phyloP scores from a whole-genome alignment of 345 rosid genomes.

The Kernera saxatilis region DNA sequence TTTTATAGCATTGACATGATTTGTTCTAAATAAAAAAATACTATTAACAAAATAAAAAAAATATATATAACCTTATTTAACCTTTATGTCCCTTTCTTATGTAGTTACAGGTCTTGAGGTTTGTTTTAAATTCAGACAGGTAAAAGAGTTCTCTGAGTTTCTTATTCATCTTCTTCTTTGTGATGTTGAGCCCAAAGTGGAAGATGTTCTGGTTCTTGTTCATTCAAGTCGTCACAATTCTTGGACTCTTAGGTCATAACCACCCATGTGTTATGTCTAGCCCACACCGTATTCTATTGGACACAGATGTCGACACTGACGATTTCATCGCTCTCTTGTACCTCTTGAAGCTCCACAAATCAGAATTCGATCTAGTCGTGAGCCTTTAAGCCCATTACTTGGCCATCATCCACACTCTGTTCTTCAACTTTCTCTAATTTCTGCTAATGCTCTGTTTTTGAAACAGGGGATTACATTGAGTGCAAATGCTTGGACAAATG shows the following conservation, averaged over 20 bases:
- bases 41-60: too few species aligned
- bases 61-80: not conserved
- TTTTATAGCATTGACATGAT: too few species aligned
- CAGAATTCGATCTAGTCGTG: slow-evolving; percentile 76
- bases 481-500: slow-evolving; percentile 79
- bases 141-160: not conserved
- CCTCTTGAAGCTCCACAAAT: slow-evolving; percentile 70
- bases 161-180: not conserved
- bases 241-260: slow-evolving; percentile 15
- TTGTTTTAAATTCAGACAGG: not conserved
- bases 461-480: slow-evolving; percentile 70
- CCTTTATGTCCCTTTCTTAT: not conserved
- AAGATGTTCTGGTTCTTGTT: slow-evolving; percentile 13
- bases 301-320: slow-evolving; percentile 83
- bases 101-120: not conserved
- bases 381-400: too few species aligned
- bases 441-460: slow-evolving; percentile 5
- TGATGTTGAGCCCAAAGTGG: not conserved
- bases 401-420: too few species aligned
- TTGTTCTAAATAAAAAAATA: too few species aligned
- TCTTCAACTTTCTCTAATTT: not conserved
- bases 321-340: slow-evolving; percentile 79
- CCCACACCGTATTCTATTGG: slow-evolving; percentile 62
- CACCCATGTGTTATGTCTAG: not conserved
- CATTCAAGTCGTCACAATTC: not conserved